Percentiles rank a stretch among this genome's conserved stretches.
Evolutionary conservation across 75 land plant genomes (phyloP).

Genomic region (Picea glauca): DNA sequence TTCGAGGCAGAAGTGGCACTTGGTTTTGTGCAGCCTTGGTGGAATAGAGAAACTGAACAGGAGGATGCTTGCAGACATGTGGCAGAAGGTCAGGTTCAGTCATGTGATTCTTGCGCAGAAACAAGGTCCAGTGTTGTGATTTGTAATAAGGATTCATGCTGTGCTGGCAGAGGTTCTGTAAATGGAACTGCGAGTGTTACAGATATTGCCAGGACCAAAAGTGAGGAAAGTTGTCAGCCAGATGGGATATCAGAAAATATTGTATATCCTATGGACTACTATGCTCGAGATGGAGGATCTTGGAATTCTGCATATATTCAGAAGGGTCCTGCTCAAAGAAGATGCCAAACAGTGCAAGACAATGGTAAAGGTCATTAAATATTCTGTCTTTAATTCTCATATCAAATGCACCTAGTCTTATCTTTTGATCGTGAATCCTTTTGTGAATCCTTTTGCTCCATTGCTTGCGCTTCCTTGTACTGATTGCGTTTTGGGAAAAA

Average conservation of each 20-base stretch:
- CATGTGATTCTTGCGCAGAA: neutral
- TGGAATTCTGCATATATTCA: constrained; percentile 84
- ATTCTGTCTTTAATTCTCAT: neutral
- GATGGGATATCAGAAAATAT: neutral
- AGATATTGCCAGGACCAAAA: neutral
- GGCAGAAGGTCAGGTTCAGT: neutral
- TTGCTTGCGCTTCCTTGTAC: neutral
- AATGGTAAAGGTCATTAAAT: constrained; percentile 2
- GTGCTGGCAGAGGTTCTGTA: constrained; percentile 4
- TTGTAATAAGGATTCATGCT: constrained; percentile 18
- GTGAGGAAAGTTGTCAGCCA: neutral
- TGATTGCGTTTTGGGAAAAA: neutral
- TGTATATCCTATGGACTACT: constrained; percentile 97
- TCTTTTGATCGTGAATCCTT: neutral
- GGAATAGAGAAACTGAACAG: constrained; percentile 40
- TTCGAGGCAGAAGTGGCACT: constrained; percentile 93
- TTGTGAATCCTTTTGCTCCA: neutral
- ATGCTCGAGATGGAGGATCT: constrained; percentile 96
- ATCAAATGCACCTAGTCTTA: neutral
- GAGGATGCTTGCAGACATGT: neutral
- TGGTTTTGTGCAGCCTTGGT: constrained; percentile 84
- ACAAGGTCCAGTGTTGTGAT: constrained; percentile 10
- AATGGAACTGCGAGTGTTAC: constrained; percentile 3
- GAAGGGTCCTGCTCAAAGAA: constrained; percentile 23
- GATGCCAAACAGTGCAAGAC: neutral